A percentile compares a stretch with the other conserved stretches of the same genome.
Evolutionary conservation across 495 filamentous ascomycete species (phyloP).

Genomic region (Tuber microsphaerosporum): DNA sequence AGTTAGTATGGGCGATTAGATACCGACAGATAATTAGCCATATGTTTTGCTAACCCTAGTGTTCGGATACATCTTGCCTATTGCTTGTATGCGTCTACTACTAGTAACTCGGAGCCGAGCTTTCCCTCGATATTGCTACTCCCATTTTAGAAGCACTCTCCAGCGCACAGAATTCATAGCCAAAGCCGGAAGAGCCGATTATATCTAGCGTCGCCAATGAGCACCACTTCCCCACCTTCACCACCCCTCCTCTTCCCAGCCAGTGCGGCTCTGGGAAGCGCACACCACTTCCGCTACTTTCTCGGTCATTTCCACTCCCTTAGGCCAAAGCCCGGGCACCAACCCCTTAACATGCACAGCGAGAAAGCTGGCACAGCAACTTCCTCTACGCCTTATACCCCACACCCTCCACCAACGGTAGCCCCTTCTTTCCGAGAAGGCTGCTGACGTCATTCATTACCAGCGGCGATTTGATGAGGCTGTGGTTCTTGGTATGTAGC

Average conservation of each 20-base stretch:
- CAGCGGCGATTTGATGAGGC: constrained; percentile 64
- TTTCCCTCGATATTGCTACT: constrained; percentile 10
- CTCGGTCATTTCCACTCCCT: constrained; percentile 43
- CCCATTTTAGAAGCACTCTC: constrained; percentile 46
- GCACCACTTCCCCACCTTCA: constrained; percentile 33
- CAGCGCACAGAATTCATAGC: constrained; percentile 69
- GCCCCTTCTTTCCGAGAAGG: constrained; percentile 51
- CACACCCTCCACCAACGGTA: constrained; percentile 78
- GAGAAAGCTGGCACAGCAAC: constrained; percentile 76
- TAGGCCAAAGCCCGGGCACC: constrained; percentile 77
- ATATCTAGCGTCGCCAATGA: constrained; percentile 74
- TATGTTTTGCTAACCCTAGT: no score
- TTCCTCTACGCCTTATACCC: constrained; percentile 78
- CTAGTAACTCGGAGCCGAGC: constrained; percentile 33
- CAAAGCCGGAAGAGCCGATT: constrained; percentile 74
- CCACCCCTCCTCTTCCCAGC: constrained; percentile 10
- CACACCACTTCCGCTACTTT: constrained; percentile 18
- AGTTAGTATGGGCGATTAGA: no score
- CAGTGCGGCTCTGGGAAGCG: constrained; percentile 40
- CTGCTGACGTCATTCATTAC: constrained; percentile 54
- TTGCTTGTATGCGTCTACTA: constrained; percentile 63
- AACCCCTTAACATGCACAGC: constrained; percentile 78
- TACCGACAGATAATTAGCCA: no score
- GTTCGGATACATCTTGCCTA: no score
- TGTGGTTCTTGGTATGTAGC: constrained; percentile 62